Evolutionary conservation across 2,329 filamentous ascomycete species (phyloP).

Genomic region (Bipolaris victoriae): DNA sequence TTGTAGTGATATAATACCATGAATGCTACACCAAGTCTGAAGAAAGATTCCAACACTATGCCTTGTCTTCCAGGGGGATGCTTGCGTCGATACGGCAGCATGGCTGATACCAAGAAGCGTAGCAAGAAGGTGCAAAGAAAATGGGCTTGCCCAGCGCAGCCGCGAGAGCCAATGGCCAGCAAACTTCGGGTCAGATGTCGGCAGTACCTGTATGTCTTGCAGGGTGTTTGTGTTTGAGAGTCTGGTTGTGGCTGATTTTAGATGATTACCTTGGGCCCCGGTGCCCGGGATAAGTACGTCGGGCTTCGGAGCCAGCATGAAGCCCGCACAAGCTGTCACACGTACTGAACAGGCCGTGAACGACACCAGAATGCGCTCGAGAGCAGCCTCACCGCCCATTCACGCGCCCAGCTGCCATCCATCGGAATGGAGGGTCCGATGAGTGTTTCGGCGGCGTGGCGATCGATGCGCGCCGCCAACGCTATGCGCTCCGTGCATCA

Average conservation of each 20-base stretch:
- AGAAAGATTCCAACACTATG: neutral
- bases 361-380: slow-evolving; percentile 1
- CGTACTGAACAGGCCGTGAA: slow-evolving; percentile 1
- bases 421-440: slow-evolving; percentile 2
- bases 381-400: slow-evolving; percentile 4
- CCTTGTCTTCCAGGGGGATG: neutral
- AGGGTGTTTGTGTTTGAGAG: slow-evolving; percentile 15
- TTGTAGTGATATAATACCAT: neutral
- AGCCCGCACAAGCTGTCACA: slow-evolving; percentile 11
- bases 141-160: slow-evolving; percentile 5
- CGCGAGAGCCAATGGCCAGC: neutral
- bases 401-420: slow-evolving; percentile 3
- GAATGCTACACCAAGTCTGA: neutral
- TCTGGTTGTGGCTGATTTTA: slow-evolving; percentile 12
- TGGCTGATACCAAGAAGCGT: neutral
- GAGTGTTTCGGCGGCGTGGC: slow-evolving; percentile 1
- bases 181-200: neutral
- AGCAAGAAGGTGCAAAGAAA: neutral
- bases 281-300: slow-evolving; percentile 21
- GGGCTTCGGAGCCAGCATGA: slow-evolving; percentile 19
- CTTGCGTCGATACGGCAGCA: neutral
- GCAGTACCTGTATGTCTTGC: slow-evolving; percentile 8
- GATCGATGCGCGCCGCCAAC: slow-evolving; percentile 7
- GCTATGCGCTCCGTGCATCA: slow-evolving; percentile 3
- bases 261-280: slow-evolving; percentile 14